Percentiles rank a stretch among this genome's conserved stretches.
phyloP scores from a whole-genome alignment of 2,329 filamentous ascomycete genomes.

The Diaporthe citri region DNA sequence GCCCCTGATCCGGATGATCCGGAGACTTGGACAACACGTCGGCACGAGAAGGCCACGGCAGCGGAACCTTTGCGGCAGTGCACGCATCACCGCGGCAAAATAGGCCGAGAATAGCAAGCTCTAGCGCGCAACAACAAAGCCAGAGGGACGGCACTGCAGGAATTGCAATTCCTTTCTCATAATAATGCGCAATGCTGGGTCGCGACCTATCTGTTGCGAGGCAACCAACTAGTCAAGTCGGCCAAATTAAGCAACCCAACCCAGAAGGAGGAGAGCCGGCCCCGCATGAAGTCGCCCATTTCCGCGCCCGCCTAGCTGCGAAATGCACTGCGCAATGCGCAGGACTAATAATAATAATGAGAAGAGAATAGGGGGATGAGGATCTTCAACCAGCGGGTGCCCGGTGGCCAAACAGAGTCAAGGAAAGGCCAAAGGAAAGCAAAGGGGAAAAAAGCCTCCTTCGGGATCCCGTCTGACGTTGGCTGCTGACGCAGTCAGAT shows the following conservation, averaged over 20 bases:
- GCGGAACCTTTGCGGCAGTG: neutral
- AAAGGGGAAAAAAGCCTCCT: neutral
- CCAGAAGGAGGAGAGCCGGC: neutral
- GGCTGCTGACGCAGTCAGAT: constrained; percentile 22
- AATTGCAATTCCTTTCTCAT: neutral
- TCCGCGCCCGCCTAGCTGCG: neutral
- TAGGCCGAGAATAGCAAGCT: constrained; percentile 6
- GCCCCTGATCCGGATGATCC: neutral
- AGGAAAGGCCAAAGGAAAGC: no score
- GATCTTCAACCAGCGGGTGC: neutral
- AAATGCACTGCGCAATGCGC: neutral
- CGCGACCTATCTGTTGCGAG: neutral
- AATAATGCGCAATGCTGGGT: neutral
- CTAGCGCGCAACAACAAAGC: neutral
- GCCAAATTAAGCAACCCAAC: neutral
- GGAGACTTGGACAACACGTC: neutral
- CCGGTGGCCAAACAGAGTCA: neutral
- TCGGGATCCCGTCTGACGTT: constrained; percentile 14
- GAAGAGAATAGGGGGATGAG: neutral
- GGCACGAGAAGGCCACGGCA: neutral
- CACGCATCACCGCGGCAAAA: neutral
- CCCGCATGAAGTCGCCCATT: neutral
- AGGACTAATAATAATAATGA: neutral
- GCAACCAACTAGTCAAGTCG: neutral
- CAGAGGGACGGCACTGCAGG: neutral